Base-by-base conservation (phyloP, 345 rosid species). In the Linum usitatissimum region DNA sequence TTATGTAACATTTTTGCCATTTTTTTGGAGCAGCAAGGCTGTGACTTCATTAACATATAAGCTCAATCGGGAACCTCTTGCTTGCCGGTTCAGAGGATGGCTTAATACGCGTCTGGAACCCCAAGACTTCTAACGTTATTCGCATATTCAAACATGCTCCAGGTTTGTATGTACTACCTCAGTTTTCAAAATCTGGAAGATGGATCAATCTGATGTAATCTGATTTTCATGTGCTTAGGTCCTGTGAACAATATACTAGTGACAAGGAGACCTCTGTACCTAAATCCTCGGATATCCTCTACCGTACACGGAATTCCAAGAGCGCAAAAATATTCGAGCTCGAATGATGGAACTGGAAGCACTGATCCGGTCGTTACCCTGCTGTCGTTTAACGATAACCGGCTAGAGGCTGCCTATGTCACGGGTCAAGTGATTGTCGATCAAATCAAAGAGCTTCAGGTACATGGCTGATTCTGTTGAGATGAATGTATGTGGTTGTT, bases 41-140 rank as follows among this genome's bases (percentile, higher is more conserved):
- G 84, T 89, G 64, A 85, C 90, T 59, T 83, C 84, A 82, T 81
- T 87, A 74, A 81, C 86, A 18, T 83, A 85, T 57, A 76, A 76
- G 89, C 66, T 48, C 69, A 6, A 76, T 70, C 5, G 78, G 83
- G 67, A 83, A 81, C 75, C 63, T 80, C 38, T 76, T 89, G 76
- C 77, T 92, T 21, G 81, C 88, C 68, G 96, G 94, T 59, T 84
- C 95, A 55, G 91, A 81, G 71, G 95, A 89, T 71, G 98, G 98
- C 59, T 45, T 72, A 66, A 67, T 92, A 74, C 73, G 81, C 73
- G 80, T 82, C 73, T 92, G 86, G 86, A 78, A 89, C 62, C 77
- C 83, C 55, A 76, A 59, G 70, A 74, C 71, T 40, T 78, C 71
- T 55, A 74, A 64, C 31, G 70, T 71, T 5, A 60, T 87, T 57